Percentiles rank a stretch among this genome's conserved stretches.
These are phyloP conservation scores for Verticillium nonalfalfae DNA, from an alignment of 2,329 filamentous ascomycete genomes.

Conservation along the genomic window DNA sequence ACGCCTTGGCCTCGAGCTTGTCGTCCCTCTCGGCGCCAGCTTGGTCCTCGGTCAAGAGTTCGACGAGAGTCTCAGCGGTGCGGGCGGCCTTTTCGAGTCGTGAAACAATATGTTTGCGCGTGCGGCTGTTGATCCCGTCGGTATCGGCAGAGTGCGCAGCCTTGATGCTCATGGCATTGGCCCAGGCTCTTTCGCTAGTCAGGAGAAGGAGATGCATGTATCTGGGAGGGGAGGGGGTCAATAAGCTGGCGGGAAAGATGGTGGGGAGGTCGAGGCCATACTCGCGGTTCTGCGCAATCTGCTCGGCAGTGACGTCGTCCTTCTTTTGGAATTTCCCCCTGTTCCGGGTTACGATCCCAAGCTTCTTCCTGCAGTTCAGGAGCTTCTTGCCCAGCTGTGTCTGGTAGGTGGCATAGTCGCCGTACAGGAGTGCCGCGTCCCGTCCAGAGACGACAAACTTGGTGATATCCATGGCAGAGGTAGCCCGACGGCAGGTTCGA, in stretches of 20 bases:
- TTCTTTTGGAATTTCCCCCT: slow-evolving; percentile 79
- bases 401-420: slow-evolving; percentile 84
- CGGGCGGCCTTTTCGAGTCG: slow-evolving; percentile 74
- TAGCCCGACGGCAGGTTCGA: background rate
- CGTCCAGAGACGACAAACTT: slow-evolving; percentile 72
- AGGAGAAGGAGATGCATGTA: slow-evolving; percentile 75
- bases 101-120: slow-evolving; percentile 83
- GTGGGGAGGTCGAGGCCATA: slow-evolving; percentile 29
- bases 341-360: slow-evolving; percentile 77
- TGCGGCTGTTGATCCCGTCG: slow-evolving; percentile 71
- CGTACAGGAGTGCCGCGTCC: slow-evolving; percentile 78
- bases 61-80: slow-evolving; percentile 61
- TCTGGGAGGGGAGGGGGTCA: slow-evolving; percentile 34
- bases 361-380: slow-evolving; percentile 75
- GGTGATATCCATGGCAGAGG: slow-evolving; percentile 75
- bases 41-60: slow-evolving; percentile 55
- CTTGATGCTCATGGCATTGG: slow-evolving; percentile 93
- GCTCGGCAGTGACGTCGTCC: slow-evolving; percentile 62
- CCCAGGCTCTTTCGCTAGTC: slow-evolving; percentile 86
- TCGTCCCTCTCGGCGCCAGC: slow-evolving; percentile 63
- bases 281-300: slow-evolving; percentile 71
- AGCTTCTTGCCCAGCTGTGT: slow-evolving; percentile 73
- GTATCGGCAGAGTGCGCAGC: slow-evolving; percentile 71
- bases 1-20: slow-evolving; percentile 79
- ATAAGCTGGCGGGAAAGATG: background rate